phyloP scores from a whole-genome alignment of 129 eudicot species.

The Glebionis coronaria region DNA sequence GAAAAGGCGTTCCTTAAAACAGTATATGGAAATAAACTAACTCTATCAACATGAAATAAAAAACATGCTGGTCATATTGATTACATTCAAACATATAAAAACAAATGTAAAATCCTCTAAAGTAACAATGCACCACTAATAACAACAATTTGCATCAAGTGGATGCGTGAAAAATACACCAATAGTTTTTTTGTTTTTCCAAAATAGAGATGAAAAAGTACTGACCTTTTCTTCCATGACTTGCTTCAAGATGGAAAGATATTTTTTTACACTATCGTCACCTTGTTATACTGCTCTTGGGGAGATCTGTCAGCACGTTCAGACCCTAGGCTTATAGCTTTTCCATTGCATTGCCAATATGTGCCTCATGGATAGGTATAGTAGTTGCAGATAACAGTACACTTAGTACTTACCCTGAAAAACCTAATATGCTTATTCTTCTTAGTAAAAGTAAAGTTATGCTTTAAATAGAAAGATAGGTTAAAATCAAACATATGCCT shows the following conservation, averaged over 20 bases:
- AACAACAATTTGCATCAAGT: neutral
- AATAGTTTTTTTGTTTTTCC: too few relatives aligned
- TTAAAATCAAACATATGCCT: too few relatives aligned
- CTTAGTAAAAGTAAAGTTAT: too few relatives aligned
- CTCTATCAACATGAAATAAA: too few relatives aligned
- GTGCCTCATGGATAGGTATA: slow-evolving; percentile 99
- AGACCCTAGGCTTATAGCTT: slow-evolving; percentile 97
- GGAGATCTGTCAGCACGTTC: slow-evolving; percentile 99
- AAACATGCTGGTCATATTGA: too few relatives aligned
- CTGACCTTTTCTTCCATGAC: slow-evolving; percentile 99
- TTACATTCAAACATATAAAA: too few relatives aligned
- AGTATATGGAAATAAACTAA: too few relatives aligned
- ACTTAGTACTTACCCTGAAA: too few relatives aligned
- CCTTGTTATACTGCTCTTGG: slow-evolving; percentile 97
- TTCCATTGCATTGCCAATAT: slow-evolving; percentile 97
- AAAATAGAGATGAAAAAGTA: neutral
- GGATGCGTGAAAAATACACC: neutral
- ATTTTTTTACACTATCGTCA: slow-evolving; percentile 45
- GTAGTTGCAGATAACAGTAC: too few relatives aligned
- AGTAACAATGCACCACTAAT: neutral
- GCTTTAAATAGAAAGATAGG: too few relatives aligned
- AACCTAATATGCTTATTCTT: too few relatives aligned
- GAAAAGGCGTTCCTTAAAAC: slow-evolving; percentile 50
- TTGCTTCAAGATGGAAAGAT: slow-evolving; percentile 94
- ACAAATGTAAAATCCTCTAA: too few relatives aligned